Base-by-base conservation (phyloP, 495 filamentous ascomycete genomes). In the Daldinia grandis region DNA sequence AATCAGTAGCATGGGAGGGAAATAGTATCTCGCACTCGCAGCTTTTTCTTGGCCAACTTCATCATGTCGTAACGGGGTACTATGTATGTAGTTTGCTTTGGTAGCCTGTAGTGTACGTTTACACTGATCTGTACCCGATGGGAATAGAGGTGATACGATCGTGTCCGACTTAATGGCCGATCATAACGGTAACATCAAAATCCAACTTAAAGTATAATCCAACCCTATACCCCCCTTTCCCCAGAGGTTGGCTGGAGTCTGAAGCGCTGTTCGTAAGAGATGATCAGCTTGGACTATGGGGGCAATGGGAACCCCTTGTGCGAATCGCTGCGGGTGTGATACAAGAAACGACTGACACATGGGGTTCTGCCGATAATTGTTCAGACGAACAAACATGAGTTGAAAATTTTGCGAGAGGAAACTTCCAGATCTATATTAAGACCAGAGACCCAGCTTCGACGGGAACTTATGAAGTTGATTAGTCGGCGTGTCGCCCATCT, bases 121-220 rank as follows among this genome's bases (percentile, higher is more conserved):
- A 44, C 24, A 55, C 30, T 17, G 12, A 19, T 63, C 35, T 56
- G 12, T 42, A 19, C 54, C 56, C 49, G 40, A 47, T n/a, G 30
- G 28, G 51, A 30, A 28, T 59, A 25, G 21, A 47, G 19, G 53
- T 53, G 28, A 27, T 64, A 55, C 19, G 56, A 68, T 67, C 24
- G 10, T 21, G 51, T 49, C 28, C 15, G 31, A 40, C 60, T 68
- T 73, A 66, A 51, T 49, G 15, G 57, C 33, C 62, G 70, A 69
- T 73, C 70, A 65, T 73, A 66, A 57, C n/a, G 61, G 70, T 73
- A 35, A 55, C 70, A 73, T 69, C 55, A 62, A 65, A 61, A 73
- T 73, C 50, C 5, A 61, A 53, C 65, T 56, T 62, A 64, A 62
- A 68, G 60, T 57, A 61, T 33, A 44, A 64, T 60, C 63, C 25